A percentile compares a stretch with the other conserved stretches of the same genome.
phyloP scores from a whole-genome alignment of 2,329 filamentous ascomycete genomes.

The Penicillium sp. region DNA sequence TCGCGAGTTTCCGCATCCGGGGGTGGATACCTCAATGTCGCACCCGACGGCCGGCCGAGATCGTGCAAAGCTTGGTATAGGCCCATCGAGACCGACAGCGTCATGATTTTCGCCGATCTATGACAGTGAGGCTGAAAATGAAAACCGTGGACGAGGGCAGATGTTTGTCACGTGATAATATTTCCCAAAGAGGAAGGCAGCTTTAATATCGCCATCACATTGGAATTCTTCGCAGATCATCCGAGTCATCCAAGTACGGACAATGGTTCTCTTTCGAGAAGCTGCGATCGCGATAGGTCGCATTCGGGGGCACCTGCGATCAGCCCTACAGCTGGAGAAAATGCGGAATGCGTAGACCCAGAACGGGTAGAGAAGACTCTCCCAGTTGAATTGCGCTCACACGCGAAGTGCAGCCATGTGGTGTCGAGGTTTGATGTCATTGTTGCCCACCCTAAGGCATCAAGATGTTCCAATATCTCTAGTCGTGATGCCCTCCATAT shows the following conservation, averaged over 20 bases:
- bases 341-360: neutral
- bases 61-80: neutral
- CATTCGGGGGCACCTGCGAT: neutral
- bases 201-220: neutral
- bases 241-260: neutral
- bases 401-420: neutral
- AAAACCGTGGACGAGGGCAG: neutral
- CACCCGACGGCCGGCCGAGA: slow-evolving; percentile 7
- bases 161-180: slow-evolving; percentile 5
- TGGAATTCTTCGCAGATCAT: slow-evolving; percentile 7
- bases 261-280: slow-evolving; percentile 5
- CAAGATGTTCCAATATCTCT: too few species aligned
- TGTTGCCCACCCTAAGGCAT: too few species aligned
- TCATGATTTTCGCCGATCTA: neutral
- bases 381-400: neutral
- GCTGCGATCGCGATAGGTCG: neutral
- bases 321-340: neutral
- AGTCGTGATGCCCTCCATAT: too few species aligned
- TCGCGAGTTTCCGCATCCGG: slow-evolving; percentile 22
- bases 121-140: neutral
- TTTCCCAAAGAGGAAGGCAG: slow-evolving; percentile 10
- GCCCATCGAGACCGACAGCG: neutral
- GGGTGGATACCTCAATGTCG: slow-evolving; percentile 15
- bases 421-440: too few species aligned
- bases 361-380: neutral